These are phyloP conservation scores for Trifolium repens DNA, from an alignment of 306 rosid species.

Conservation along the genomic window DNA sequence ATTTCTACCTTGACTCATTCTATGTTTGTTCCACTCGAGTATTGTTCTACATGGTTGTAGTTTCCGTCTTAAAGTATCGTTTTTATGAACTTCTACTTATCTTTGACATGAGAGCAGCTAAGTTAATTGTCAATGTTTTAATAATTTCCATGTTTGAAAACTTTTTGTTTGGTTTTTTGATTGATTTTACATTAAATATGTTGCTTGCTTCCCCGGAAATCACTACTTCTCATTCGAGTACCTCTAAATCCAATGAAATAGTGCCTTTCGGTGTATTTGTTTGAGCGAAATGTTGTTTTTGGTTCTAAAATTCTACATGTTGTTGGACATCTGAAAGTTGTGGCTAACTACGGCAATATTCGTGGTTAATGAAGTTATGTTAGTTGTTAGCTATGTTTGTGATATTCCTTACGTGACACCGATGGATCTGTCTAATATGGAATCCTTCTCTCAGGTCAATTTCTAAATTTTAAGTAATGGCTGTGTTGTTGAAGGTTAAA, in stretches of 20 bases:
- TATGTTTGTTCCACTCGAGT: neutral
- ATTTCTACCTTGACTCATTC: neutral
- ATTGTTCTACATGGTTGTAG: conserved; percentile 1
- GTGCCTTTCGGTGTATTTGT: neutral
- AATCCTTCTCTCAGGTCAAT: conserved; percentile 51
- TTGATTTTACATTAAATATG: neutral
- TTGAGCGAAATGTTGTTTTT: neutral
- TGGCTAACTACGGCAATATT: neutral
- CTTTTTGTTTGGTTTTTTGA: neutral
- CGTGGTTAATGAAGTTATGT: neutral
- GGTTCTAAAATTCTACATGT: neutral
- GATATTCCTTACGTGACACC: conserved; percentile 2
- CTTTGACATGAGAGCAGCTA: conserved; percentile 10
- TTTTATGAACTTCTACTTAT: neutral
- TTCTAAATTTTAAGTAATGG: conserved; percentile 48
- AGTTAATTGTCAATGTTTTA: neutral
- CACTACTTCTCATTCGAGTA: neutral
- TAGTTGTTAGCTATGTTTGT: neutral
- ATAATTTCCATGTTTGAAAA: neutral
- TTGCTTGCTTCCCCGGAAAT: neutral
- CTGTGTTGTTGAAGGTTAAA: conserved; percentile 49
- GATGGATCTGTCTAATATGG: conserved; percentile 26
- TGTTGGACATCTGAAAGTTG: neutral
- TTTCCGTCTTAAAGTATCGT: conserved; percentile 8
- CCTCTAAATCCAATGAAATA: neutral